Percentiles rank a stretch among this genome's conserved stretches.
phyloP scores from a whole-genome alignment of 345 rosid species.

The Passiflora organensis region DNA sequence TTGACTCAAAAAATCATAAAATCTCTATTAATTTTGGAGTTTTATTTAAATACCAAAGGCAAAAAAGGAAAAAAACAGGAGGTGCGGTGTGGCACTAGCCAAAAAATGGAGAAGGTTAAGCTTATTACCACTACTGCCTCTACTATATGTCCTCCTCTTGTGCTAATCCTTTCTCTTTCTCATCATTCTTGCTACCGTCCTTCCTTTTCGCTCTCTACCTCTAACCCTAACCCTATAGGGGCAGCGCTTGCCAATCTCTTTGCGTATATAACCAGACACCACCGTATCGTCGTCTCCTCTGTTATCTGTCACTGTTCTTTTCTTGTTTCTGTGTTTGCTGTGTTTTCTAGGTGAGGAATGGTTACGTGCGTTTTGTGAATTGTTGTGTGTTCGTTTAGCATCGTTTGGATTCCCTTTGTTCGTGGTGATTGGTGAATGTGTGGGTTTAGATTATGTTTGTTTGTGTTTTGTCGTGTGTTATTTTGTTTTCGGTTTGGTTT shows the following conservation, averaged over 20 bases:
- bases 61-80: conserved; percentile 16
- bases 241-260: too few relatives aligned
- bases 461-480: neutral
- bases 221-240: conserved; percentile 27
- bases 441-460: neutral
- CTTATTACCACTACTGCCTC: neutral
- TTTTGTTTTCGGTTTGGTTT: conserved; percentile 9
- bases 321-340: neutral
- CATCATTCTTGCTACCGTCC: conserved; percentile 27
- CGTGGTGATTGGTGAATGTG: conserved; percentile 11
- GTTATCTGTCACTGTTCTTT: conserved; percentile 2
- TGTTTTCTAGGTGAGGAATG: neutral
- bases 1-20: too few relatives aligned
- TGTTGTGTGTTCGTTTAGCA: neutral
- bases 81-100: conserved; percentile 65
- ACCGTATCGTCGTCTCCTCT: conserved; percentile 6
- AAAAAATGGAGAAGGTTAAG: conserved; percentile 59
- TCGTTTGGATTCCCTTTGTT: neutral
- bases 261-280: conserved; percentile 10
- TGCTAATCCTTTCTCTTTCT: conserved; percentile 35
- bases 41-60: conserved; percentile 1
- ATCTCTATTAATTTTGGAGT: too few relatives aligned
- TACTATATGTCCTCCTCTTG: conserved; percentile 31
- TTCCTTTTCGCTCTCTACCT: conserved; percentile 33
- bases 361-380: neutral